Base-by-base conservation (phyloP, 768 basidiomycete species). In the Goffeauzyma gilvescens region DNA sequence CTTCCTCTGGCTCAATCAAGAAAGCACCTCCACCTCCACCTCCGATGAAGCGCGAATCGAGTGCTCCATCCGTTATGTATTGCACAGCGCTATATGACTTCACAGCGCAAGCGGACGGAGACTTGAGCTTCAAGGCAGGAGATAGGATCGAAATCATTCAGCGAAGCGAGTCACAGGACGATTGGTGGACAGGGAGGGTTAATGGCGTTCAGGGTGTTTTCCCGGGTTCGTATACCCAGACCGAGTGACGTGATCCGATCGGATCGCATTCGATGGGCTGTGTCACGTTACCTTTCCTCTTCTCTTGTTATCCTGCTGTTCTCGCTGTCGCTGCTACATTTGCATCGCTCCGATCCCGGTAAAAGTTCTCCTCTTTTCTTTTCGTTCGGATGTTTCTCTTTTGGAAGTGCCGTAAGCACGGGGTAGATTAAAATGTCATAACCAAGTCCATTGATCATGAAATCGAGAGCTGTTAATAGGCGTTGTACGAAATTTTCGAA, bases 81-180 rank as follows among this genome's bases (percentile, higher is more conserved):
- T 86, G 87, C 20, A 79, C 83, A 8, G 93, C 93, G 23, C 59
- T 96, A 56, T 98, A 93, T 58, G 93, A 98, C 63, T 98, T 90
- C 59, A 72, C 70, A 26, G 85, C 93, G 15, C 55, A 85, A 79
- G 79, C 83, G 30, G 85, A 81, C 10, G 74, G 78, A n/a, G 85
- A 90, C 57, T 68, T 90, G 6, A 72, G 75, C 1, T 86, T 90
- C 69, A 59, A 66, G 21, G 61, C 71, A 0, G 85, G 82, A 3
- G 85, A 87, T 54, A 67, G 75, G 33, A 72, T 90, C 45, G 79
- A 82, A 44, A 70, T 90, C 44, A 59, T 81, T 31, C 73, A 78
- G 45, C 39, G 54, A 35, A 51, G 54, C 20, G 81, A 86, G 57
- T 79, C 75, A 33, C 84, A 86, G 45, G 68, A 68, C 3, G 85